Percentiles rank a stretch among this genome's conserved stretches.
Evolutionary conservation across 257 asterid species (phyloP).

Genomic region (Fraxinus anomala): DNA sequence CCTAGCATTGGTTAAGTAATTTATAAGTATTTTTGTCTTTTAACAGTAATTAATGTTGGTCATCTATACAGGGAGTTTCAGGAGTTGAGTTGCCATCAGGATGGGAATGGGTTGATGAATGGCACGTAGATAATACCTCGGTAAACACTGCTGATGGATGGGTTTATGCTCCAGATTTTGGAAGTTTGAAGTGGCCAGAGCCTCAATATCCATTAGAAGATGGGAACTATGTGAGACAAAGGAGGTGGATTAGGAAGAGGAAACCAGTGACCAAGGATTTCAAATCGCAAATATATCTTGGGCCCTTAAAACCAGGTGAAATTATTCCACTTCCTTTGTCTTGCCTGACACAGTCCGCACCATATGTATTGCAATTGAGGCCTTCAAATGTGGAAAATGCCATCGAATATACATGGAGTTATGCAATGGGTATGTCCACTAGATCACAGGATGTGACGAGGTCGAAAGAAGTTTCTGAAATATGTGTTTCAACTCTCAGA

Average conservation of each 20-base stretch:
- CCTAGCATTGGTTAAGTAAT: neutral
- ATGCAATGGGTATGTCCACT: constrained; percentile 52
- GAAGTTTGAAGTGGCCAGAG: constrained; percentile 81
- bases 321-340: constrained; percentile 71
- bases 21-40: neutral
- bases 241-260: constrained; percentile 86
- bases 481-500: constrained; percentile 64
- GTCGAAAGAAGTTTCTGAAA: constrained; percentile 50
- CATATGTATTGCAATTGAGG: constrained; percentile 63
- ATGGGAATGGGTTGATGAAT: constrained; percentile 86
- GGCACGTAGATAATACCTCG: constrained; percentile 74
- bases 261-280: constrained; percentile 41
- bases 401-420: constrained; percentile 76
- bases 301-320: constrained; percentile 81
- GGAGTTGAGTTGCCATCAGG: constrained; percentile 72
- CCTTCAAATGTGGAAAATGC: constrained; percentile 54
- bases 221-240: constrained; percentile 71
- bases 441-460: constrained; percentile 49
- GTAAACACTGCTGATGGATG: constrained; percentile 81
- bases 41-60: neutral
- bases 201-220: constrained; percentile 55
- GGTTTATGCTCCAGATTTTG: constrained; percentile 83
- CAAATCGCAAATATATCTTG: constrained; percentile 54
- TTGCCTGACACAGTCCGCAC: constrained; percentile 56
- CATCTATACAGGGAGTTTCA: constrained; percentile 50